phyloP scores from a whole-genome alignment of 352 stramenopile species.

The Pythium vanterpoolii region DNA sequence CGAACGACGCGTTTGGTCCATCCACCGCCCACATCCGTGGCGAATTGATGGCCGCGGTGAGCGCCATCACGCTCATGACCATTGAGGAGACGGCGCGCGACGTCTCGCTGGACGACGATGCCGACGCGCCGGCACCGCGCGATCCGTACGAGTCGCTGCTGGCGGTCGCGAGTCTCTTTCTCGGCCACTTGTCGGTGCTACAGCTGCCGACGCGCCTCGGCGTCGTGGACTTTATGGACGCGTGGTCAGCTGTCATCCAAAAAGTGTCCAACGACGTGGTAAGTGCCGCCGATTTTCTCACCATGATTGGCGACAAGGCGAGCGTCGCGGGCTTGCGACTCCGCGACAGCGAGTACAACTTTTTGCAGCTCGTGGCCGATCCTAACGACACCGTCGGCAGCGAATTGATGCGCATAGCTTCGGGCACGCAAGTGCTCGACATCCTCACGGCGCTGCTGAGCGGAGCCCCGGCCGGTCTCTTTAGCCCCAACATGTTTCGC shows the following conservation, averaged over 20 bases:
- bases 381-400: slow-evolving; percentile 41
- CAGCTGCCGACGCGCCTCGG: slow-evolving; percentile 48
- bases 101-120: slow-evolving; percentile 27
- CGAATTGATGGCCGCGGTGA: slow-evolving; percentile 32
- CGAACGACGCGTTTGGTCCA: slow-evolving; percentile 12
- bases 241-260: slow-evolving; percentile 61
- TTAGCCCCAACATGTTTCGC: slow-evolving; percentile 70
- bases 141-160: slow-evolving; percentile 42
- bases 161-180: slow-evolving; percentile 48
- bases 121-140: background rate
- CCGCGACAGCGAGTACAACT: slow-evolving; percentile 55
- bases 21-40: slow-evolving; percentile 23
- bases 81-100: slow-evolving; percentile 49
- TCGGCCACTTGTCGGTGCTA: slow-evolving; percentile 49
- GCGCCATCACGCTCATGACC: slow-evolving; percentile 58
- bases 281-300: slow-evolving; percentile 53
- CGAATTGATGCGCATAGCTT: slow-evolving; percentile 42
- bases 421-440: slow-evolving; percentile 61
- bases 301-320: slow-evolving; percentile 40
- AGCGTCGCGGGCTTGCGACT: slow-evolving; percentile 40
- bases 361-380: slow-evolving; percentile 54
- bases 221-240: slow-evolving; percentile 68
- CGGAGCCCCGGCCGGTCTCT: slow-evolving; percentile 43
- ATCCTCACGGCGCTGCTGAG: slow-evolving; percentile 61
- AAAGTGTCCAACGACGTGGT: slow-evolving; percentile 65